Percentiles rank a stretch among this genome's conserved stretches.
phyloP scores from a whole-genome alignment of 2,329 filamentous ascomycete species.

The Penicillium sp. region DNA sequence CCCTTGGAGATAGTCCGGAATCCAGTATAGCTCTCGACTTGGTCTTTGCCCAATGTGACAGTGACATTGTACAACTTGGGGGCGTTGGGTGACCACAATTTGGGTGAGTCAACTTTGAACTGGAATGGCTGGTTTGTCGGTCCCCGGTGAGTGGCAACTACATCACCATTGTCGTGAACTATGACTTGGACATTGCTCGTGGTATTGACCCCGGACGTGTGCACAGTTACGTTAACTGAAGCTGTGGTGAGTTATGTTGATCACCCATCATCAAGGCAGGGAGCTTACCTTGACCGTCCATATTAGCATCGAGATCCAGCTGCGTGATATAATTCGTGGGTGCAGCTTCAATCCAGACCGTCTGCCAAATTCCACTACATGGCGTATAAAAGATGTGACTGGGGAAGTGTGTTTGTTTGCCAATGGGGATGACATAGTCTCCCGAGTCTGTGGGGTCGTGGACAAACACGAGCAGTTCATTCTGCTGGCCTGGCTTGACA shows the following conservation, averaged over 20 bases:
- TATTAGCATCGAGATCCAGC: slow-evolving; percentile 61
- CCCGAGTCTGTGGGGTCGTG: slow-evolving; percentile 66
- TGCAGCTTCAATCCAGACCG: slow-evolving; percentile 69
- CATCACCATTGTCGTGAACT: slow-evolving; percentile 41
- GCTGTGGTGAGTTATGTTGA: neutral
- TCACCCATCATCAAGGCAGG: neutral
- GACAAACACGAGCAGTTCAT: slow-evolving; percentile 65
- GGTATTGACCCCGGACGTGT: slow-evolving; percentile 45
- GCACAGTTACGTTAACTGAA: slow-evolving; percentile 59
- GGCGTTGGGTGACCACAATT: slow-evolving; percentile 66
- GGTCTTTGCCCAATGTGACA: slow-evolving; percentile 56
- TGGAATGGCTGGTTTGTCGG: slow-evolving; percentile 55
- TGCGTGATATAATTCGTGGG: slow-evolving; percentile 60
- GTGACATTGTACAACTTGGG: slow-evolving; percentile 67
- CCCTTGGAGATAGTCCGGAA: slow-evolving; percentile 66
- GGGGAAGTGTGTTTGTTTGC: slow-evolving; percentile 62
- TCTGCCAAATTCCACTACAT: slow-evolving; percentile 74
- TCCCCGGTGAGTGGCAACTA: slow-evolving; percentile 50
- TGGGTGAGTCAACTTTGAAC: slow-evolving; percentile 57
- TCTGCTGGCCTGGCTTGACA: slow-evolving; percentile 47
- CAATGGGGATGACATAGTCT: slow-evolving; percentile 62
- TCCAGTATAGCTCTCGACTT: slow-evolving; percentile 66
- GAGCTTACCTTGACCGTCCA: slow-evolving; percentile 54
- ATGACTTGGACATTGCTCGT: slow-evolving; percentile 42
- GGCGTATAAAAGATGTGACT: slow-evolving; percentile 68